Evolutionary conservation across 2,329 filamentous ascomycete genomes (phyloP).

Genomic region (Sporothrix luriei): DNA sequence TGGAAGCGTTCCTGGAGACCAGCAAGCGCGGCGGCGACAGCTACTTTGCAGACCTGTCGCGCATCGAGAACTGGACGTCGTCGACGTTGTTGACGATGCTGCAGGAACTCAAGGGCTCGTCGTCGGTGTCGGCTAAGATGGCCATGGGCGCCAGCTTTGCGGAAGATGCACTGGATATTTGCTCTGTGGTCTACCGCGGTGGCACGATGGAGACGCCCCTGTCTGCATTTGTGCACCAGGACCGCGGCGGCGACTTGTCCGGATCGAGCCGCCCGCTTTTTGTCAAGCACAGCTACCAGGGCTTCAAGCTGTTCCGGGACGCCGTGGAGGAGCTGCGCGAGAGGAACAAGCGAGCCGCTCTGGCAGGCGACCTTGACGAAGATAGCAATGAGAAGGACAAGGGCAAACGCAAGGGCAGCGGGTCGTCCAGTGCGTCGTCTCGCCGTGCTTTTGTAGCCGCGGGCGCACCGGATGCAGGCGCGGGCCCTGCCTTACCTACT

Average conservation of each 20-base stretch:
- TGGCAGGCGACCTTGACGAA: not conserved
- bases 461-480: not conserved
- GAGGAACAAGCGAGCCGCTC: not conserved
- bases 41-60: constrained; percentile 26
- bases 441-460: not conserved
- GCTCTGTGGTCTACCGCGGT: constrained; percentile 27
- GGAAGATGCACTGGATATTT: constrained; percentile 24
- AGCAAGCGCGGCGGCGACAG: constrained; percentile 21
- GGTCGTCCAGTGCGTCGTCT: not conserved
- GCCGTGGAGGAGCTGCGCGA: constrained; percentile 20
- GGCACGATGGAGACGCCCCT: constrained; percentile 23
- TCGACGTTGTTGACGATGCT: constrained; percentile 24
- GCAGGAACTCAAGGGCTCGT: constrained; percentile 22
- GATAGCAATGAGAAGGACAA: not conserved
- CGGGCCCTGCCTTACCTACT: not conserved
- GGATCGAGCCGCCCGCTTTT: constrained; percentile 16
- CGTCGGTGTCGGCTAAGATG: constrained; percentile 14
- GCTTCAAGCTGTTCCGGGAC: constrained; percentile 26
- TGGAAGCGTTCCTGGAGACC: constrained; percentile 22
- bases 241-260: constrained; percentile 17
- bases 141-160: constrained; percentile 13
- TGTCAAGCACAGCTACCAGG: constrained; percentile 28
- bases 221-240: constrained; percentile 22
- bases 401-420: constrained; percentile 5
- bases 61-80: constrained; percentile 27